Conservation (phyloP, 208 protist species). For the Leishmania guyanensis region DNA sequence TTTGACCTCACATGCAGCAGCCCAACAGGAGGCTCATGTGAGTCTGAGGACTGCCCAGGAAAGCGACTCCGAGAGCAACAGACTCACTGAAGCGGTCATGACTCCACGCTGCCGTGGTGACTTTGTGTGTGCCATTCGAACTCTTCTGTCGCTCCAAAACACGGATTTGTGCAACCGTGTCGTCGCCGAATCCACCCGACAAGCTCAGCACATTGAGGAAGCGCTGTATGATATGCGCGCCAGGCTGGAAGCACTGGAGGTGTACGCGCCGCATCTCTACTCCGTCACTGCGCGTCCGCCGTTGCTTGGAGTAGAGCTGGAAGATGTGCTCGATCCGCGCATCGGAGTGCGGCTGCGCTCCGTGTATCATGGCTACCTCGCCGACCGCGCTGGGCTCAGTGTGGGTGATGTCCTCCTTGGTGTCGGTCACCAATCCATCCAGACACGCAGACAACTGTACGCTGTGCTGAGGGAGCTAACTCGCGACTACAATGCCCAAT, state of each 20-base stretch:
- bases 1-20: background rate
- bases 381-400: conserved; percentile 46
- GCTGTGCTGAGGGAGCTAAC: conserved; percentile 47
- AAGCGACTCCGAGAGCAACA: background rate
- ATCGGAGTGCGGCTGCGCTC: conserved; percentile 46
- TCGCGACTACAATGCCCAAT: conserved; percentile 48
- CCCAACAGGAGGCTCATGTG: background rate
- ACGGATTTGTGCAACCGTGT: background rate
- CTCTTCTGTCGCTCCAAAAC: background rate
- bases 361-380: conserved; percentile 54
- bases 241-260: conserved; percentile 61
- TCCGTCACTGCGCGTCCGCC: conserved; percentile 53
- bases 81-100: background rate
- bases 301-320: conserved; percentile 60
- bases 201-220: conserved; percentile 2
- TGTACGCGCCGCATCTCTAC: conserved; percentile 65
- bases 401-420: conserved; percentile 55
- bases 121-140: background rate
- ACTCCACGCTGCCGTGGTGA: background rate
- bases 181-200: background rate
- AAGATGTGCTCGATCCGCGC: conserved; percentile 29
- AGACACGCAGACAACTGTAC: conserved; percentile 58
- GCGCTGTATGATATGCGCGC: conserved; percentile 28
- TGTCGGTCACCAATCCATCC: conserved; percentile 42
- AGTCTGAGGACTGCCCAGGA: background rate